Conservation (phyloP, 2,329 filamentous ascomycete genomes). For the Fusarium sambucinum region DNA sequence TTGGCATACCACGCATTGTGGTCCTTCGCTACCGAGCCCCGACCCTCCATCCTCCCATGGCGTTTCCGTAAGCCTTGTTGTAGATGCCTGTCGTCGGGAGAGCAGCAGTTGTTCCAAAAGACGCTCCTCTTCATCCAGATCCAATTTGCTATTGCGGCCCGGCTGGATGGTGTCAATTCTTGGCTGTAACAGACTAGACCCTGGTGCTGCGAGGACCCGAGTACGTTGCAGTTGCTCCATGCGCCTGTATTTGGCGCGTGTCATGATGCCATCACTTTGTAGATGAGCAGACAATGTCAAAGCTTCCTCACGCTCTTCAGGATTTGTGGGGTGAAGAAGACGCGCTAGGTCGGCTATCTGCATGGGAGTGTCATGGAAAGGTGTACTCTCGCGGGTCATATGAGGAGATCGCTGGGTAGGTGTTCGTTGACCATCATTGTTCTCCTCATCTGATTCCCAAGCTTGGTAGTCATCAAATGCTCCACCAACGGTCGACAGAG, state of each 20-base stretch:
- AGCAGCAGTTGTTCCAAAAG: conserved; percentile 71
- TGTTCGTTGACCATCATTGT: conserved; percentile 71
- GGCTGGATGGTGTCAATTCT: conserved; percentile 20
- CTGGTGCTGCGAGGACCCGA: conserved; percentile 64
- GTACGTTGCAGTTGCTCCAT: conserved; percentile 76
- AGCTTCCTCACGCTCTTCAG: conserved; percentile 84
- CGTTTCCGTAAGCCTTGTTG: conserved; percentile 37
- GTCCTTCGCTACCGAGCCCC: conserved; percentile 77
- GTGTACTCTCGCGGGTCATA: conserved; percentile 64
- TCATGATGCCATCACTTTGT: conserved; percentile 77
- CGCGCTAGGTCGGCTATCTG: conserved; percentile 78
- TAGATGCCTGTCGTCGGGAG: conserved; percentile 57
- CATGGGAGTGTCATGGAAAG: conserved; percentile 71
- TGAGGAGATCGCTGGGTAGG: conserved; percentile 75
- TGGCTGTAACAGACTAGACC: conserved; percentile 39
- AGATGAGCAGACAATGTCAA: conserved; percentile 84
- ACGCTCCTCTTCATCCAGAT: conserved; percentile 69
- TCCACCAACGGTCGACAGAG: conserved; percentile 60
- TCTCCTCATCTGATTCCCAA: conserved; percentile 61
- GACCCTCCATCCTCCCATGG: conserved; percentile 79
- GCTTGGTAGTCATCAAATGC: conserved; percentile 59
- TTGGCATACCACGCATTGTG: conserved; percentile 95
- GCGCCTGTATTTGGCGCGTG: conserved; percentile 80
- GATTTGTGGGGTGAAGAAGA: conserved; percentile 82
- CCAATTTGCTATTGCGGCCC: conserved; percentile 57